These are phyloP conservation scores for Moricandia moricandioides DNA, from an alignment of 345 rosid genomes.

Conservation along the genomic window DNA sequence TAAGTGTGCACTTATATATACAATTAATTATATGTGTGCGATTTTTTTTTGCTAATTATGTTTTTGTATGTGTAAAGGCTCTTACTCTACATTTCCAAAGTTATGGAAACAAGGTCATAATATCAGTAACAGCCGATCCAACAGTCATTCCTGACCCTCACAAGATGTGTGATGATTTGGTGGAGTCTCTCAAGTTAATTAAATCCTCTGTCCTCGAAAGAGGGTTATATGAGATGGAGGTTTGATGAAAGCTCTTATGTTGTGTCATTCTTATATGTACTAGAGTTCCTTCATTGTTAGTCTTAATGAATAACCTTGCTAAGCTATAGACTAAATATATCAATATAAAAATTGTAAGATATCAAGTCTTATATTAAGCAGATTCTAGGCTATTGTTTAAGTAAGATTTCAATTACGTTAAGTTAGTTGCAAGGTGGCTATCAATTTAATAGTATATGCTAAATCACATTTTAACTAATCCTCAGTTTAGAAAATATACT, in stretches of 20 bases:
- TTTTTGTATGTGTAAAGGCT: constrained; percentile 45
- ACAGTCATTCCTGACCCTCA: constrained; percentile 68
- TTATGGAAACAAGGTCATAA: constrained; percentile 56
- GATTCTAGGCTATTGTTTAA: not conserved
- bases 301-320: no score
- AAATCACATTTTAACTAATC: not conserved
- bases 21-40: not conserved
- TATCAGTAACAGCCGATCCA: constrained; percentile 63
- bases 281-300: not conserved
- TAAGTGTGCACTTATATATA: constrained; percentile 25
- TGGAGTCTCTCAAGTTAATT: constrained; percentile 54
- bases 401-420: not conserved
- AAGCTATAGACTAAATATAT: no score
- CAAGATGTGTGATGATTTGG: constrained; percentile 53
- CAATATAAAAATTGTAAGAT: not conserved
- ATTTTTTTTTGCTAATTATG: not conserved
- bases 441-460: not conserved
- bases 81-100: constrained; percentile 81
- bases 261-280: not conserved
- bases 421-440: not conserved
- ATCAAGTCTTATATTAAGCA: not conserved
- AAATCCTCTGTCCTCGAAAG: constrained; percentile 42
- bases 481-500: not conserved
- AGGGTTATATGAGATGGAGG: constrained; percentile 32
- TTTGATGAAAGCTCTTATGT: constrained; percentile 6